Evolutionary conservation across 305 asterid genomes (phyloP).

Genomic region (Solanum hybrid): DNA sequence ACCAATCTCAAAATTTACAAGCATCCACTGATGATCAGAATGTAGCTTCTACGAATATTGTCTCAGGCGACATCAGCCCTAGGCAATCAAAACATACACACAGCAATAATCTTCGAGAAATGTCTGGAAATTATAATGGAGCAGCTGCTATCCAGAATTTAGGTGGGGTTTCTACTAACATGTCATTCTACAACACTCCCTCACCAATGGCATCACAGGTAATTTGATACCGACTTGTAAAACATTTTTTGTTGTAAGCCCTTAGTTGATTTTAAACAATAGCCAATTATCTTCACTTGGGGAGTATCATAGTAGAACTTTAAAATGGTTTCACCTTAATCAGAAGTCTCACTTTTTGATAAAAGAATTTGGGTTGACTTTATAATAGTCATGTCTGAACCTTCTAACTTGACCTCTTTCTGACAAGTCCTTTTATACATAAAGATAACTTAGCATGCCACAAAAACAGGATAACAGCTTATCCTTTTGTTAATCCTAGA

Average conservation of each 20-base stretch:
- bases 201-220: conserved; percentile 90
- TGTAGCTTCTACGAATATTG: conserved; percentile 31
- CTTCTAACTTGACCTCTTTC: background rate
- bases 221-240: background rate
- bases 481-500: background rate
- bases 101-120: conserved; percentile 50
- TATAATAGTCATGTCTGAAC: background rate
- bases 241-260: background rate
- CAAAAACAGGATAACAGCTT: background rate
- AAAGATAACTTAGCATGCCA: background rate
- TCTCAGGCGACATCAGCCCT: conserved; percentile 65
- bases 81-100: conserved; percentile 50
- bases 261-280: background rate
- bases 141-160: conserved; percentile 40
- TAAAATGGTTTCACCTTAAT: background rate
- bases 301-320: background rate
- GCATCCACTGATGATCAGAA: conserved; percentile 43
- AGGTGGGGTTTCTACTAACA: conserved; percentile 44
- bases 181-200: conserved; percentile 77
- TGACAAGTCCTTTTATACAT: background rate
- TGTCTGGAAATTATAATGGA: conserved; percentile 57
- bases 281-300: background rate
- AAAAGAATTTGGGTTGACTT: background rate
- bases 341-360: background rate
- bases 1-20: conserved; percentile 39